Evolutionary conservation across 208 protist species (phyloP).

Genomic region (Leishmania major): DNA sequence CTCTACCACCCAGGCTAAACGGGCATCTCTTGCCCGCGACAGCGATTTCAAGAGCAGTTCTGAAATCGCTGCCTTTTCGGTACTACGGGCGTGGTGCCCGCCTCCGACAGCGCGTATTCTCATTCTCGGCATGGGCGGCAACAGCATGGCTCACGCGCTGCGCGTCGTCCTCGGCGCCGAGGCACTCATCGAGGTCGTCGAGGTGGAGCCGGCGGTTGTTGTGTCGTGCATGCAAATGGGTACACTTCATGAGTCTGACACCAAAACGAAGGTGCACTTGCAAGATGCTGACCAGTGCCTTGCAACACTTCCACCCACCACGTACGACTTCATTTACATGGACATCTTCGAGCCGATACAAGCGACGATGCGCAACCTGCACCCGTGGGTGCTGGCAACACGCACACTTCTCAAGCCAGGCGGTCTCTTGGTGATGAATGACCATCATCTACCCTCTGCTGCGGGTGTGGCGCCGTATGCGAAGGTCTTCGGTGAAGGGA

Average conservation of each 20-base stretch:
- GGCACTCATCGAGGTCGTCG: slow-evolving; percentile 58
- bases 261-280: slow-evolving; percentile 48
- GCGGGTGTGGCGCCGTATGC: slow-evolving; percentile 38
- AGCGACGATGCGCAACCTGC: slow-evolving; percentile 64
- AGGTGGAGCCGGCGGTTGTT: slow-evolving; percentile 74
- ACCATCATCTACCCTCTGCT: slow-evolving; percentile 61
- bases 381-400: slow-evolving; percentile 32
- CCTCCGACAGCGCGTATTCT: slow-evolving; percentile 36
- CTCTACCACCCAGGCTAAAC: background rate
- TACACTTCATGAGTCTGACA: slow-evolving; percentile 36
- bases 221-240: slow-evolving; percentile 41
- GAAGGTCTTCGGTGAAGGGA: slow-evolving; percentile 50
- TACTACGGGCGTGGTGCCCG: slow-evolving; percentile 29
- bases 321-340: slow-evolving; percentile 74
- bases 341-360: slow-evolving; percentile 77
- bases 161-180: slow-evolving; percentile 49
- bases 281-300: slow-evolving; percentile 30
- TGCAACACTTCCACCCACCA: background rate
- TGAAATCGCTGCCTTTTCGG: background rate
- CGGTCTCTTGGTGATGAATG: slow-evolving; percentile 77
- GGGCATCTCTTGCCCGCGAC: background rate
- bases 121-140: slow-evolving; percentile 83
- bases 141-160: slow-evolving; percentile 75
- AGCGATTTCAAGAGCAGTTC: background rate
- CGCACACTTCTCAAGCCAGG: slow-evolving; percentile 34